Evolutionary conservation across 2,329 filamentous ascomycete species (phyloP).

Genomic region (Fonsecaea erecta): DNA sequence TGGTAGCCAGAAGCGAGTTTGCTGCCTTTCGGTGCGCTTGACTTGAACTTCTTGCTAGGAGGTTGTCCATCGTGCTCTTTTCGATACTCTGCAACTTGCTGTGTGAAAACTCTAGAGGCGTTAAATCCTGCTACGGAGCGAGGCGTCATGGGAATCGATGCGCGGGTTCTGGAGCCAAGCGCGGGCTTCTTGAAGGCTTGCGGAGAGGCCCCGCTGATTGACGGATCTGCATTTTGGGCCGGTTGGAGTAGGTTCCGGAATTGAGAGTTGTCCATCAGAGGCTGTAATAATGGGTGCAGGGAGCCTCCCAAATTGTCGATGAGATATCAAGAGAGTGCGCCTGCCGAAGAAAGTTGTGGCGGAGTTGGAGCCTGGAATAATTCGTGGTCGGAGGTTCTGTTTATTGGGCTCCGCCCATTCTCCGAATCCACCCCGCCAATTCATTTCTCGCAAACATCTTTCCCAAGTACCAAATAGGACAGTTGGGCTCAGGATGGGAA

Average conservation of each 20-base stretch:
- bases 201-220: slow-evolving; percentile 50
- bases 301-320: neutral
- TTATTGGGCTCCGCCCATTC: neutral
- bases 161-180: slow-evolving; percentile 76
- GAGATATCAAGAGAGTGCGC: neutral
- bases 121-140: slow-evolving; percentile 47
- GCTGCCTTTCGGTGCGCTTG: slow-evolving; percentile 77
- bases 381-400: neutral
- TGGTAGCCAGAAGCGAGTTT: slow-evolving; percentile 80
- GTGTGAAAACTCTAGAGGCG: slow-evolving; percentile 78
- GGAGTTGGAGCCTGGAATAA: slow-evolving; percentile 1
- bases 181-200: slow-evolving; percentile 54
- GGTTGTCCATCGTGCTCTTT: slow-evolving; percentile 58
- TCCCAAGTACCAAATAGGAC: neutral
- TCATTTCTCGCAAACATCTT: neutral
- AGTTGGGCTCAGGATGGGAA: slow-evolving; percentile 17
- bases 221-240: slow-evolving; percentile 7
- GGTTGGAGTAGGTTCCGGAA: slow-evolving; percentile 77
- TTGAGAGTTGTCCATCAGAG: slow-evolving; percentile 87
- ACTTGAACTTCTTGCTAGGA: slow-evolving; percentile 73
- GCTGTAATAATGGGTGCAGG: neutral
- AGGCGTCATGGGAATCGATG: slow-evolving; percentile 94
- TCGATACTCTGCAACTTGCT: slow-evolving; percentile 77
- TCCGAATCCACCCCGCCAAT: neutral
- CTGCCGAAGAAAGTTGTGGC: neutral